phyloP scores from a whole-genome alignment of 2,329 filamentous ascomycete genomes.

The Aspergillus carbonarius region DNA sequence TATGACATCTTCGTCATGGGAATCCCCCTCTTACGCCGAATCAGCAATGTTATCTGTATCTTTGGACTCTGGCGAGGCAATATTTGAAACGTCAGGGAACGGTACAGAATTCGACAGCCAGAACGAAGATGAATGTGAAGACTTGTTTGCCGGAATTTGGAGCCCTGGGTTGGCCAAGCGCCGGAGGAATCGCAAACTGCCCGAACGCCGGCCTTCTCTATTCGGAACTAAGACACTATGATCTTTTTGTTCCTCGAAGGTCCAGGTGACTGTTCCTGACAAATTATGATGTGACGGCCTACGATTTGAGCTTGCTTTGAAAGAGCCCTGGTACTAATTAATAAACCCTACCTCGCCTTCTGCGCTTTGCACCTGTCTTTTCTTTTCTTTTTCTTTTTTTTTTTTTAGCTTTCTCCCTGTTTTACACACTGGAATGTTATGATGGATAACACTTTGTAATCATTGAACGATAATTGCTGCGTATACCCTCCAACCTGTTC shows the following conservation, averaged over 20 bases:
- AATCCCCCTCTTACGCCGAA: constrained; percentile 31
- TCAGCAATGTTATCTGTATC: neutral
- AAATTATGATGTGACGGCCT: neutral
- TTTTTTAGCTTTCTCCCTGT: too few species aligned
- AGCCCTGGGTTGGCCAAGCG: constrained; percentile 53
- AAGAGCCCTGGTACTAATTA: too few species aligned
- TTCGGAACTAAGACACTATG: constrained; percentile 23
- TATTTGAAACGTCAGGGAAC: constrained; percentile 20
- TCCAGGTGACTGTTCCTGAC: neutral
- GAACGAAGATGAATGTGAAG: constrained; percentile 67
- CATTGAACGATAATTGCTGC: neutral
- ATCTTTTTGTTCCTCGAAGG: neutral
- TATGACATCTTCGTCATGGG: constrained; percentile 54
- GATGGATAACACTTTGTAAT: neutral
- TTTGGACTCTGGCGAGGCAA: constrained; percentile 2
- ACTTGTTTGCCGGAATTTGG: constrained; percentile 64
- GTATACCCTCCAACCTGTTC: neutral
- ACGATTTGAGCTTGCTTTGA: neutral
- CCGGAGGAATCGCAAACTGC: constrained; percentile 42
- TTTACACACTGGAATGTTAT: neutral
- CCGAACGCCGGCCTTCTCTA: constrained; percentile 25
- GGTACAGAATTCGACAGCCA: constrained; percentile 62
- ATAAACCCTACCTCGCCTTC: neutral
- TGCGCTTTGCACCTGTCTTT: neutral
- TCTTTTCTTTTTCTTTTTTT: too few species aligned